Evolutionary conservation across 2,329 filamentous ascomycete species (phyloP).

Genomic region (Trichoderma brevicompactum): DNA sequence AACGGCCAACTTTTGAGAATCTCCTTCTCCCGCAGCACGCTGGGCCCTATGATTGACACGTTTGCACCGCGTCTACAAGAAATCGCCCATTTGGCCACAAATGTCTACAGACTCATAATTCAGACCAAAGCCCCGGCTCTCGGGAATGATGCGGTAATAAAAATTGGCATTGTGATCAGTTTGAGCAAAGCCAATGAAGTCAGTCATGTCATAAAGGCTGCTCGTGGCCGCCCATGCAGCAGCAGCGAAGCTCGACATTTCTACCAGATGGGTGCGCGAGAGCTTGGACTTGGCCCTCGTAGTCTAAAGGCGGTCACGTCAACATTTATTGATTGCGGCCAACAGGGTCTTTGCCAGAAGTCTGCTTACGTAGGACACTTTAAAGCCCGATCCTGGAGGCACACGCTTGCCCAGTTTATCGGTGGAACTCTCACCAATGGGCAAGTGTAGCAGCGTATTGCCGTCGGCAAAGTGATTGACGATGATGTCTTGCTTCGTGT

Average conservation of each 20-base stretch:
- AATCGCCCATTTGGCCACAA: conserved; percentile 14
- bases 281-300: conserved; percentile 1
- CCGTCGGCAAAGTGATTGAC: neutral
- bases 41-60: too few species aligned
- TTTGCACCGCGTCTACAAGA: neutral
- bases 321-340: neutral
- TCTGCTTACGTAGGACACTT: neutral
- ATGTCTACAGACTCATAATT: conserved; percentile 16
- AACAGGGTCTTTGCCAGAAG: neutral
- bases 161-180: conserved; percentile 1
- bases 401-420: neutral
- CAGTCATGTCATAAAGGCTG: neutral
- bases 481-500: neutral
- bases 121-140: conserved; percentile 3
- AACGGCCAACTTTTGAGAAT: too few species aligned
- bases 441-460: neutral
- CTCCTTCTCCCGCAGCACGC: too few species aligned
- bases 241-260: neutral
- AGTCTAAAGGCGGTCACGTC: neutral
- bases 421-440: neutral
- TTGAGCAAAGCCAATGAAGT: conserved; percentile 16
- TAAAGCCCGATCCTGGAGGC: neutral
- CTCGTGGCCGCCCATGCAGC: neutral
- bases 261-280: neutral
- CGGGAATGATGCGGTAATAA: conserved; percentile 12